Evolutionary conservation across 306 rosid genomes (phyloP), one percentile per base, ranked within the genome.

Genomic region (Rosa lucieae): DNA sequence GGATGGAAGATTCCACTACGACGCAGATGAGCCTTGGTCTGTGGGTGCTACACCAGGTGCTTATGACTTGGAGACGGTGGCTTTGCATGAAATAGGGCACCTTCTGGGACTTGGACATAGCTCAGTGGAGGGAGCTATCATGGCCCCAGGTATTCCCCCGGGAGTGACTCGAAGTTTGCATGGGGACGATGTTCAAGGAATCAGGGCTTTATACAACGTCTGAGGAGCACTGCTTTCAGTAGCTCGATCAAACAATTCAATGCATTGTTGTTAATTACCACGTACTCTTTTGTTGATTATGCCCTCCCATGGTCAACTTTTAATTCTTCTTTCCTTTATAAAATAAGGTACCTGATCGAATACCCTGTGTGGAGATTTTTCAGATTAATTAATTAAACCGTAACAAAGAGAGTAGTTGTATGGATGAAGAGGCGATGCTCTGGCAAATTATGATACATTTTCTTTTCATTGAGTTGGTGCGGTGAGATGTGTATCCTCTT

Each of bases 71-170:
- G 79, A 86, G 32, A 77, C 82, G 0, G 77, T 86, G 53, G 75
- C 81, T 9, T 56, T 86, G 87, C 89, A 86, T 63, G 89, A 86
- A 43, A 80, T 83, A 0, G 89, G 85, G 3, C 87, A 86, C 20
- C 17, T 80, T 70, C 48, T 86, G 0, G 87, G 89, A 56, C 85
- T 86, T 0, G 21, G 44, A 5, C 89, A 86, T 49, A 86, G 89
- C 75, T 63, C 46, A 1, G 72, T 77, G 17, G 49, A 9, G 3
- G 79, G 51, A 10, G 74, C 89, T 0, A 26, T 86, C 35, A 86
- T 86, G 89, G 55, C 7, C 8, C 32, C 87, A 0, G 0, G 1
- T 29, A 32, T 83, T 18, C 40, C 2, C 1, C 0, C 58, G 2
- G 78, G 81, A 78, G 35, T 5, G 10, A 47, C 65, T 43, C 72